Evolutionary conservation across 257 asterid genomes (phyloP).

Genomic region (Solanum chaucha): DNA sequence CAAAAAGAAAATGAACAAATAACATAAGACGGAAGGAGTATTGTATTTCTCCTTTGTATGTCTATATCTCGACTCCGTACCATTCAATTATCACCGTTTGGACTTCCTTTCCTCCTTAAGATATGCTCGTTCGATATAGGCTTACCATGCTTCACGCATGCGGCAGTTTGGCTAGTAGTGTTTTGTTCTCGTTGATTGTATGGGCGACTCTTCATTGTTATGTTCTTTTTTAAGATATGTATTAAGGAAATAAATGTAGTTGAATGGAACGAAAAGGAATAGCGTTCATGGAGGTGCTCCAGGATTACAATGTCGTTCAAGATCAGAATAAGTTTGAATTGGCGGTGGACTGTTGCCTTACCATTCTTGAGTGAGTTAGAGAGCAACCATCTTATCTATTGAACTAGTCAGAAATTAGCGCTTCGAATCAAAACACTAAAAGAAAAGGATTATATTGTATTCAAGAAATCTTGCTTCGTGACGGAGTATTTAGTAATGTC

Average conservation of each 20-base stretch:
- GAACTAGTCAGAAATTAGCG: too few species aligned
- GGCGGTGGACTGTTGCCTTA: rapidly evolving
- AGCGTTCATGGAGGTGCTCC: neutral
- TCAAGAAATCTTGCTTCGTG: too few species aligned
- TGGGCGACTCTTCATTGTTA: rapidly evolving
- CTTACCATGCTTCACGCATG: neutral
- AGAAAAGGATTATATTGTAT: too few species aligned
- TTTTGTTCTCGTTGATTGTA: neutral
- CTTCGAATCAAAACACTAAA: too few species aligned
- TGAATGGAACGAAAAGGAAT: neutral
- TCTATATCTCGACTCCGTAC: neutral
- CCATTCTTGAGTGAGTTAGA: neutral
- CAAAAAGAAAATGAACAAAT: neutral
- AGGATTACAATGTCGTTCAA: neutral
- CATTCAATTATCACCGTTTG: neutral
- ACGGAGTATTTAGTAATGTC: too few species aligned
- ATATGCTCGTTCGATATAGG: neutral
- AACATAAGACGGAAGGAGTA: neutral
- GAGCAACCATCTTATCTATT: neutral
- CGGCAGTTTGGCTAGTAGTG: neutral
- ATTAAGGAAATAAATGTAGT: neutral
- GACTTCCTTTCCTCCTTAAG: neutral
- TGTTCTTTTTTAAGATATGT: neutral
- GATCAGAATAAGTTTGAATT: neutral
- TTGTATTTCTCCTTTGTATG: neutral